phyloP scores from a whole-genome alignment of 768 basidiomycete genomes.

The Trametopsis cervina region DNA sequence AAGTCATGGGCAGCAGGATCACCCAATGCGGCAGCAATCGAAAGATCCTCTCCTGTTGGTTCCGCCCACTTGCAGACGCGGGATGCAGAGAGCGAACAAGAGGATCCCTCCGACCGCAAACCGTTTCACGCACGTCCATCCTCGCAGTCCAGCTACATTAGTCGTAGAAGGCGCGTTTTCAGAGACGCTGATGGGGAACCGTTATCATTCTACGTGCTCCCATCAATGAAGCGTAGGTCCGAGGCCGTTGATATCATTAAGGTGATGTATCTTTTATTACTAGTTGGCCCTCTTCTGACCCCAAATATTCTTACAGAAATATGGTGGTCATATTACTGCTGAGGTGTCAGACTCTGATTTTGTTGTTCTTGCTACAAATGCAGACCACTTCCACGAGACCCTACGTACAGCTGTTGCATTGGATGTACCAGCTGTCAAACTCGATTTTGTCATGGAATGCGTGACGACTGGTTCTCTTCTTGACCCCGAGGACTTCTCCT shows the following conservation, averaged over 20 bases:
- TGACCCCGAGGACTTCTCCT: constrained; percentile 11
- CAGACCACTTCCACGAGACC: constrained; percentile 45
- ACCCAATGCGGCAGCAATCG: no score
- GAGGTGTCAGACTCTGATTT: constrained; percentile 53
- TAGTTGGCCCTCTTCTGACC: no score
- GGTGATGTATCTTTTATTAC: constrained; percentile 31
- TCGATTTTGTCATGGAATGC: constrained; percentile 16
- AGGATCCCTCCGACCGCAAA: not conserved
- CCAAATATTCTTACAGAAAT: constrained; percentile 49
- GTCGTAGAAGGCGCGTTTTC: not conserved
- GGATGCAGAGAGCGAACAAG: no score
- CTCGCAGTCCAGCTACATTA: not conserved
- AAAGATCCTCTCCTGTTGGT: no score
- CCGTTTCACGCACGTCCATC: no score
- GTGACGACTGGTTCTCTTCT: constrained; percentile 11
- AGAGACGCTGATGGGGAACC: not conserved
- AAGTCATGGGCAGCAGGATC: no score
- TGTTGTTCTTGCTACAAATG: constrained; percentile 46
- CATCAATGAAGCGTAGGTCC: not conserved
- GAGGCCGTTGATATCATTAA: constrained; percentile 49
- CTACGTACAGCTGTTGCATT: constrained; percentile 27
- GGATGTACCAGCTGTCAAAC: constrained; percentile 38
- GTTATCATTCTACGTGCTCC: not conserved
- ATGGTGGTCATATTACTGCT: constrained; percentile 54
- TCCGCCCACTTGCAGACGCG: no score